phyloP scores from a whole-genome alignment of 371 early-diverging fungal species.

The Syncephalastrum monosporum region DNA sequence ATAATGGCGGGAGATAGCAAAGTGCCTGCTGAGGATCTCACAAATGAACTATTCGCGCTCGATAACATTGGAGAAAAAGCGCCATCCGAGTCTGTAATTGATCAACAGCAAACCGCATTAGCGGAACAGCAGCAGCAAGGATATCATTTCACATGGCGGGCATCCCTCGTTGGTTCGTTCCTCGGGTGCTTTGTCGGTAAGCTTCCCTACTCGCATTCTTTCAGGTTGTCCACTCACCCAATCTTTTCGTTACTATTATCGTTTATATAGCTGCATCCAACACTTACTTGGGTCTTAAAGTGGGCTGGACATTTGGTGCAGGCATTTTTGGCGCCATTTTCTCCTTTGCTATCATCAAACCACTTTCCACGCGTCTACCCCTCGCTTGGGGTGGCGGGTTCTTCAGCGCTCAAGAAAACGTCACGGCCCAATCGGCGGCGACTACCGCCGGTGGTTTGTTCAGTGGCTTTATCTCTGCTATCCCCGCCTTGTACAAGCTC shows the following conservation, averaged over 20 bases:
- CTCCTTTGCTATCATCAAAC: conserved; percentile 66
- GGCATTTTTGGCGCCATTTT: conserved; percentile 71
- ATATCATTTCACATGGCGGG: conserved; percentile 43
- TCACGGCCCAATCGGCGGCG: conserved; percentile 68
- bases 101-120: no score
- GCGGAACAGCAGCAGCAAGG: conserved; percentile 7
- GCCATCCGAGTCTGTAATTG: no score
- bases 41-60: no score
- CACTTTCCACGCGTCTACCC: conserved; percentile 47
- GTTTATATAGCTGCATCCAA: conserved; percentile 61
- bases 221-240: background rate
- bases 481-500: conserved; percentile 71
- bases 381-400: conserved; percentile 53
- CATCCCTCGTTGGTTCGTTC: conserved; percentile 54
- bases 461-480: conserved; percentile 63
- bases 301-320: conserved; percentile 75
- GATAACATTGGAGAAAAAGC: no score
- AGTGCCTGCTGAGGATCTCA: no score
- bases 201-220: conserved; percentile 13
- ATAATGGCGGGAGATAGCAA: no score
- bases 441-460: conserved; percentile 69
- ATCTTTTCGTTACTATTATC: background rate
- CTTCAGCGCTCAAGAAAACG: conserved; percentile 71
- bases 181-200: conserved; percentile 45
- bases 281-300: conserved; percentile 71